phyloP scores from a whole-genome alignment of 805 yeast genomes.

The Priceomyces medius region DNA sequence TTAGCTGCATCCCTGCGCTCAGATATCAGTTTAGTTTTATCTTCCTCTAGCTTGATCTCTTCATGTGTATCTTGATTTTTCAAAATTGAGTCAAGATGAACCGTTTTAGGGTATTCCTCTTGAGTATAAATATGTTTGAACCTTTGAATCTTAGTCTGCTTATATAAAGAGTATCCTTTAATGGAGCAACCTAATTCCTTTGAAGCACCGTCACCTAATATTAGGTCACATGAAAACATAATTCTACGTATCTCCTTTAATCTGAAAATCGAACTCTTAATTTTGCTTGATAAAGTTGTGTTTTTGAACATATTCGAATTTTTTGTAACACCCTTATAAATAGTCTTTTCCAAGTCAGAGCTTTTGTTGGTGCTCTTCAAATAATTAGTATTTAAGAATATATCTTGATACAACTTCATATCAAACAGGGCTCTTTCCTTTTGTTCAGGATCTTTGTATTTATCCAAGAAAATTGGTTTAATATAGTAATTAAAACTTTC shows the following conservation, averaged over 20 bases:
- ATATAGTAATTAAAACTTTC: constrained; percentile 53
- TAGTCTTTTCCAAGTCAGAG: constrained; percentile 7
- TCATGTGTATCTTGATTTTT: constrained; percentile 44
- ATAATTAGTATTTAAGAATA: constrained; percentile 51
- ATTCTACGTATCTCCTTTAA: constrained; percentile 63
- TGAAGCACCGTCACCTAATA: constrained; percentile 45
- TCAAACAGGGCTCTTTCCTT: constrained; percentile 28
- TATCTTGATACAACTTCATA: constrained; percentile 50
- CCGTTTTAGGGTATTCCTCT: constrained; percentile 52
- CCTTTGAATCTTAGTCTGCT: constrained; percentile 51
- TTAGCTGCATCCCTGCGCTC: constrained; percentile 33
- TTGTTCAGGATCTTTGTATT: constrained; percentile 13
- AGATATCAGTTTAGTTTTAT: constrained; percentile 28
- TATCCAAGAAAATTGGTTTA: constrained; percentile 60
- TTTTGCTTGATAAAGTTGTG: constrained; percentile 42
- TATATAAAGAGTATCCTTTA: constrained; percentile 66
- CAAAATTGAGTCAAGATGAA: constrained; percentile 44
- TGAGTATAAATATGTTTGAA: constrained; percentile 54
- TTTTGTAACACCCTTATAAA: constrained; percentile 11
- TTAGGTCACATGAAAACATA: constrained; percentile 60
- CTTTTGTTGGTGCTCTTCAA: constrained; percentile 28
- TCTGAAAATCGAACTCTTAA: constrained; percentile 50
- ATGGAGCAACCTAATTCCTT: constrained; percentile 58
- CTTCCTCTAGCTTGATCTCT: constrained; percentile 48
- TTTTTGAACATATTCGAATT: constrained; percentile 17